A percentile compares a stretch with the other conserved stretches of the same genome.
Evolutionary conservation across 2,329 filamentous ascomycete species (phyloP).

Genomic region (Colletotrichum sp.): DNA sequence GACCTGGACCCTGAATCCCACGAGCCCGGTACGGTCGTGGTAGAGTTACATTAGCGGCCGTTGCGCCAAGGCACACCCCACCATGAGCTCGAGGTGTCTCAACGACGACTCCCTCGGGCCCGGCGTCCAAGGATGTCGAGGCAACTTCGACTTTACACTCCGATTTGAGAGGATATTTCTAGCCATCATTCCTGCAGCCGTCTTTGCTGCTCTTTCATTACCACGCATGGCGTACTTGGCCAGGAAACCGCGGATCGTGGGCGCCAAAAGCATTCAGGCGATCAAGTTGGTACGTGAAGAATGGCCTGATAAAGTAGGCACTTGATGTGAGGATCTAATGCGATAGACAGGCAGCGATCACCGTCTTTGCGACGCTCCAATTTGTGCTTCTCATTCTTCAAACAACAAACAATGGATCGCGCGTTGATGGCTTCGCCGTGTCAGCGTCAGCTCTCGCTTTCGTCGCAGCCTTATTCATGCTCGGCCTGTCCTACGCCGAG

Average conservation of each 20-base stretch:
- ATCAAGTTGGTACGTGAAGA: constrained; percentile 23
- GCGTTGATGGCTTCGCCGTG: constrained; percentile 31
- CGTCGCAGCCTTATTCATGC: constrained; percentile 31
- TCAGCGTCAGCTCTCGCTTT: constrained; percentile 32
- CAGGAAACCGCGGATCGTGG: constrained; percentile 32
- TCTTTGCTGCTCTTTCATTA: constrained; percentile 37
- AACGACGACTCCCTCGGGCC: constrained; percentile 42
- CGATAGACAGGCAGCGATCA: constrained; percentile 18
- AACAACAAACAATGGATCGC: constrained; percentile 20
- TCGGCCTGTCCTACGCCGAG: constrained; percentile 34
- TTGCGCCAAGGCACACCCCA: not conserved
- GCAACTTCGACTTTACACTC: constrained; percentile 49
- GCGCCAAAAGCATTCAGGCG: constrained; percentile 31
- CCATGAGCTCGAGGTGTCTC: constrained; percentile 25
- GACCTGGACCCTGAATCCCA: not conserved
- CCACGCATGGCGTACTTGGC: constrained; percentile 32
- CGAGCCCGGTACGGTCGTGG: not conserved
- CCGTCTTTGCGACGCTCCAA: constrained; percentile 32
- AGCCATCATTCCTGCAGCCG: constrained; percentile 37
- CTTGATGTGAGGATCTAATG: not conserved
- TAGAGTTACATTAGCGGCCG: not conserved
- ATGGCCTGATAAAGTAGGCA: accelerated
- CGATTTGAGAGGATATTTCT: constrained; percentile 48
- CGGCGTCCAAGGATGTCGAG: constrained; percentile 41
- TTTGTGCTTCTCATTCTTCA: constrained; percentile 35